phyloP scores from a whole-genome alignment of 768 basidiomycete species.

The Krasilnikovozyma curviuscula region DNA sequence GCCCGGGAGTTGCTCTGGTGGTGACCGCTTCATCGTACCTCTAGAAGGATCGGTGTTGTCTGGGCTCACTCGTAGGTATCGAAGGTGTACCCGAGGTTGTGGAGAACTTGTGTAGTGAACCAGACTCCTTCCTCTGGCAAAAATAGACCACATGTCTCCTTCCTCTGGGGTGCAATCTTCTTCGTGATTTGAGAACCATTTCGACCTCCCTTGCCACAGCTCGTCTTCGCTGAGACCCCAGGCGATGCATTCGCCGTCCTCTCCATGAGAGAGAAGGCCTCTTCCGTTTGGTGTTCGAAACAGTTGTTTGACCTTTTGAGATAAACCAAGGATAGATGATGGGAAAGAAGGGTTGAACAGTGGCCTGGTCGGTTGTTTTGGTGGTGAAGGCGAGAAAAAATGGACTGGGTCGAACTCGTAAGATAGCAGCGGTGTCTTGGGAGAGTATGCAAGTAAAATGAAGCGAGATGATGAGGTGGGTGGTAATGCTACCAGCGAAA shows the following conservation, averaged over 20 bases:
- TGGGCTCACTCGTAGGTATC: too few relatives aligned
- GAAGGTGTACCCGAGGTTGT: too few relatives aligned
- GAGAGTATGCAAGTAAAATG: slow-evolving; percentile 1
- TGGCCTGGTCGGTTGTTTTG: neutral
- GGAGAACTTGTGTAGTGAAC: slow-evolving; percentile 17
- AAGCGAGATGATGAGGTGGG: neutral
- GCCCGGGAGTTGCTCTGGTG: slow-evolving; percentile 14
- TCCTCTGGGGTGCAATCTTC: slow-evolving; percentile 16
- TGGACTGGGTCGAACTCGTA: neutral
- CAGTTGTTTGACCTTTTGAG: slow-evolving; percentile 13
- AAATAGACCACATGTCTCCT: slow-evolving; percentile 16
- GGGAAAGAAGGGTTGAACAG: neutral
- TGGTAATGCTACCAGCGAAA: neutral
- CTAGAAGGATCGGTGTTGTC: neutral
- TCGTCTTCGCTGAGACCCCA: slow-evolving; percentile 20
- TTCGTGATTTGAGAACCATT: neutral
- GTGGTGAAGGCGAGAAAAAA: neutral
- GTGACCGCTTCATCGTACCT: slow-evolving; percentile 9
- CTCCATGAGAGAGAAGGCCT: slow-evolving; percentile 19
- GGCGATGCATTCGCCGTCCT: slow-evolving; percentile 17
- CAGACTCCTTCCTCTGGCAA: slow-evolving; percentile 21
- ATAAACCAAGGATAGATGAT: slow-evolving; percentile 15
- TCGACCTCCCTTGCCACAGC: slow-evolving; percentile 9
- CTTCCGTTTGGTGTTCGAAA: slow-evolving; percentile 24
- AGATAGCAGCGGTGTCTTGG: slow-evolving; percentile 3